Percentiles rank a stretch among this genome's conserved stretches.
Conservation (phyloP, 2,329 filamentous ascomycete genomes). For the Onygenales sp. region DNA sequence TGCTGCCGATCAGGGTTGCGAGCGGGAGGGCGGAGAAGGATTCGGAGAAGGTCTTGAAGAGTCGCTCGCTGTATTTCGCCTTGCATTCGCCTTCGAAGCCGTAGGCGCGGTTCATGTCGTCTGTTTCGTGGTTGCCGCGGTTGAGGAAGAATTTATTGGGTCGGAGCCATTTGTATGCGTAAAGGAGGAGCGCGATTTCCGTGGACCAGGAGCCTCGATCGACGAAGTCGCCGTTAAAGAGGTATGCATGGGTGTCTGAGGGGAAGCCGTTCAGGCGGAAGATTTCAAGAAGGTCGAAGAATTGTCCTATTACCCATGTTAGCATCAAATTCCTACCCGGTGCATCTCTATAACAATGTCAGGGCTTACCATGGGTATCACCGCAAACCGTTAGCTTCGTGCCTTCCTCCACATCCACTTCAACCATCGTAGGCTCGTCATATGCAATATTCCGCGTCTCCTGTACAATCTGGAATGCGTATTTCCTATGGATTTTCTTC, state of each 20-base stretch:
- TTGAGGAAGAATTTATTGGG: slow-evolving; percentile 89
- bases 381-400: slow-evolving; percentile 86
- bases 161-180: slow-evolving; percentile 93
- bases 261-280: slow-evolving; percentile 86
- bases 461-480: slow-evolving; percentile 91
- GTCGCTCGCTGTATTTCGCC: slow-evolving; percentile 91
- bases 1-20: slow-evolving; percentile 81
- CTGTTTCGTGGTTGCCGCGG: slow-evolving; percentile 95
- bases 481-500: slow-evolving; percentile 93
- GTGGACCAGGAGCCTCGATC: slow-evolving; percentile 96
- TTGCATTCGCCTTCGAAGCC: slow-evolving; percentile 98
- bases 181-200: slow-evolving; percentile 89
- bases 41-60: slow-evolving; percentile 97
- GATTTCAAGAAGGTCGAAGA: slow-evolving; percentile 92
- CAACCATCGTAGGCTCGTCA: slow-evolving; percentile 93
- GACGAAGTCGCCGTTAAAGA: slow-evolving; percentile 98
- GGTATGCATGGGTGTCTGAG: slow-evolving; percentile 76
- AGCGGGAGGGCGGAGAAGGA: slow-evolving; percentile 91
- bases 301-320: slow-evolving; percentile 59
- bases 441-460: slow-evolving; percentile 84
- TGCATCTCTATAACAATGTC: not conserved
- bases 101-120: slow-evolving; percentile 98
- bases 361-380: slow-evolving; percentile 74
- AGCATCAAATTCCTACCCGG: not conserved
- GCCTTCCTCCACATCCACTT: slow-evolving; percentile 70